phyloP scores from a whole-genome alignment of 805 yeast genomes.

The Teunomyces lycoperdinae region DNA sequence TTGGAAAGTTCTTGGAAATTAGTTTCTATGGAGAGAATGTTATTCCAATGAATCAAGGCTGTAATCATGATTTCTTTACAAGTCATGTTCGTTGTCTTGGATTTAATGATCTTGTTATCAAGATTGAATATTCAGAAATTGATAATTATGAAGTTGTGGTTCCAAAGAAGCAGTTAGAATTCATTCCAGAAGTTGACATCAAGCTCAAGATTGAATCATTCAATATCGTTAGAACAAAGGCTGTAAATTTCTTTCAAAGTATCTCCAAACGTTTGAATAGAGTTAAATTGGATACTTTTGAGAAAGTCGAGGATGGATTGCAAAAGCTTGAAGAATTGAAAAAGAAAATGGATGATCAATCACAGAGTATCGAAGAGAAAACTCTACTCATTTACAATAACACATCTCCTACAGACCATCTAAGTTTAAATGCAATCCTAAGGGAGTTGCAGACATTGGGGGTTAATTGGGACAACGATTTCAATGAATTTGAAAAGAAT shows the following conservation, averaged over 20 bases:
- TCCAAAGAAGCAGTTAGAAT: slow-evolving; percentile 68
- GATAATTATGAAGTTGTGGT: slow-evolving; percentile 76
- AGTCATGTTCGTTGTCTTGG: slow-evolving; percentile 86
- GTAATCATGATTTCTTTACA: slow-evolving; percentile 77
- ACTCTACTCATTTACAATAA: slow-evolving; percentile 52
- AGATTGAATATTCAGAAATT: slow-evolving; percentile 73
- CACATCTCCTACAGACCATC: slow-evolving; percentile 61
- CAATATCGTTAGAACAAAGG: slow-evolving; percentile 49
- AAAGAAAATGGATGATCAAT: slow-evolving; percentile 50
- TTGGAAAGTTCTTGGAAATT: slow-evolving; percentile 89
- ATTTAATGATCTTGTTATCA: slow-evolving; percentile 69
- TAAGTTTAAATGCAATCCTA: slow-evolving; percentile 66
- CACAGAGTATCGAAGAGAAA: slow-evolving; percentile 38
- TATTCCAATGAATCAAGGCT: slow-evolving; percentile 43
- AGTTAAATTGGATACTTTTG: slow-evolving; percentile 74
- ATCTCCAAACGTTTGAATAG: slow-evolving; percentile 65
- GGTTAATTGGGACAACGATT: slow-evolving; percentile 83
- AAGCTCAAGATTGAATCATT: slow-evolving; percentile 64
- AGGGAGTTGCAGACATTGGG: slow-evolving; percentile 77
- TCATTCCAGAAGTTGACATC: slow-evolving; percentile 71
- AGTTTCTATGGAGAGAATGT: slow-evolving; percentile 62
- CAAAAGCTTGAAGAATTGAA: slow-evolving; percentile 57
- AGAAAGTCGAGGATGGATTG: slow-evolving; percentile 68
- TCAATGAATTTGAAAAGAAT: slow-evolving; percentile 70
- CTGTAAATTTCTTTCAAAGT: slow-evolving; percentile 66